These are phyloP conservation scores for Phytopythium cucurbitacearum DNA, from an alignment of 352 stramenopile genomes.

Conservation along the genomic window DNA sequence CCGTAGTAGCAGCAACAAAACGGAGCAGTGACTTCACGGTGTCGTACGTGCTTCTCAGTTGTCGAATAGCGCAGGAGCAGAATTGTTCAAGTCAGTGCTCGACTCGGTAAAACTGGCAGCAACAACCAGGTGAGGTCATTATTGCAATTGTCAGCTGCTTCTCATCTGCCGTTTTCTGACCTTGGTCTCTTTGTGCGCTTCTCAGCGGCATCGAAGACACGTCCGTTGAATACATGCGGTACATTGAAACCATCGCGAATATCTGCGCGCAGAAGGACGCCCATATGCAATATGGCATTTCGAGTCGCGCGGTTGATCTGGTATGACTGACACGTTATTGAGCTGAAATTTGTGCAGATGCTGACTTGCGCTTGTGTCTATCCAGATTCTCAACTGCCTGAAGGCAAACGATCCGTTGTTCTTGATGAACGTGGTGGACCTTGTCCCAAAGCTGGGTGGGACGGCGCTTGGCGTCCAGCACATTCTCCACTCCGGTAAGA, in stretches of 20 bases:
- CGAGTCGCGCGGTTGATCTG: slow-evolving; percentile 32
- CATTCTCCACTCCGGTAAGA: slow-evolving; percentile 77
- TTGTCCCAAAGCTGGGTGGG: slow-evolving; percentile 66
- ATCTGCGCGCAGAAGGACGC: slow-evolving; percentile 52
- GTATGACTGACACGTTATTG: slow-evolving; percentile 14
- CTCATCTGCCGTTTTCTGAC: slow-evolving; percentile 1
- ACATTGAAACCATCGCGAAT: slow-evolving; percentile 64
- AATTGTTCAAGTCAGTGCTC: slow-evolving; percentile 44
- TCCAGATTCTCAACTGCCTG: slow-evolving; percentile 65
- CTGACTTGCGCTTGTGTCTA: slow-evolving; percentile 7
- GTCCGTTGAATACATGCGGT: slow-evolving; percentile 76
- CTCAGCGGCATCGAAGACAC: slow-evolving; percentile 34
- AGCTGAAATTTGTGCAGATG: slow-evolving; percentile 2
- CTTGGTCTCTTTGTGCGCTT: slow-evolving; percentile 1
- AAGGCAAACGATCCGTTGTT: slow-evolving; percentile 77
- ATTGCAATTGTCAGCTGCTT: neutral
- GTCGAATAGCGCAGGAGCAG: slow-evolving; percentile 26
- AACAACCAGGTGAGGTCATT: slow-evolving; percentile 37
- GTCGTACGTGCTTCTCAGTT: slow-evolving; percentile 23
- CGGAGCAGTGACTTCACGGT: neutral
- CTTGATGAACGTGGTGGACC: slow-evolving; percentile 81
- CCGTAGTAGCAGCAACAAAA: no score
- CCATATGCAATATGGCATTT: slow-evolving; percentile 60
- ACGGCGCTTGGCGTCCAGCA: slow-evolving; percentile 60
- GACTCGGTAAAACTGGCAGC: slow-evolving; percentile 40